Percentiles rank a stretch among this genome's conserved stretches.
Evolutionary conservation across 257 asterid genomes (phyloP).

Genomic region (Henckelia pumila): DNA sequence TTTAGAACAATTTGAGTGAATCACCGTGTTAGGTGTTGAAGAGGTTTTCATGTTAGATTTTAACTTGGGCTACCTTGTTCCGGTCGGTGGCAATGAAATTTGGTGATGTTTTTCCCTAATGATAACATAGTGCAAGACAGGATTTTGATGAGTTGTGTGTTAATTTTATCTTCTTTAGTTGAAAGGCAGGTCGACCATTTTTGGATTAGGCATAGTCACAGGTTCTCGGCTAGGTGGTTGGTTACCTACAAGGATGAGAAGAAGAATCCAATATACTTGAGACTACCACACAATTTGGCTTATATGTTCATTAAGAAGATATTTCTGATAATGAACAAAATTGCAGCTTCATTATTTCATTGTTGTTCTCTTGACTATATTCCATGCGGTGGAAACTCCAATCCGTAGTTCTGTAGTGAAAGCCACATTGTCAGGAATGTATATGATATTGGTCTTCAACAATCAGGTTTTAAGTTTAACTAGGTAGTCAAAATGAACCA

Average conservation of each 20-base stretch:
- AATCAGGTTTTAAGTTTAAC: conserved; percentile 9
- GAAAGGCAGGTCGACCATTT: too few species aligned
- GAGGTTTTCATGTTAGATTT: background rate
- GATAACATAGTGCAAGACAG: background rate
- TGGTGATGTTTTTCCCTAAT: background rate
- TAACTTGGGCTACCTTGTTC: background rate
- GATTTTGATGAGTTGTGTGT: background rate
- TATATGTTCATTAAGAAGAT: too few species aligned
- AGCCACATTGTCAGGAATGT: background rate
- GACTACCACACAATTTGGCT: too few species aligned
- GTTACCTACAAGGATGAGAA: background rate
- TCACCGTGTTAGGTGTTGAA: background rate
- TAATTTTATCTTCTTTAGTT: background rate
- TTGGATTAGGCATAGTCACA: background rate
- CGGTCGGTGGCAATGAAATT: background rate
- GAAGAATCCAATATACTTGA: too few species aligned
- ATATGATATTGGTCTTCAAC: background rate
- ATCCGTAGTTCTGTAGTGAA: background rate
- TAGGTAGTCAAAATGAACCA: conserved; percentile 7
- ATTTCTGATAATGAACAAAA: too few species aligned
- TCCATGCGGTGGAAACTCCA: too few species aligned
- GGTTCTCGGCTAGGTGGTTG: background rate
- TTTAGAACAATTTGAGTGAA: background rate
- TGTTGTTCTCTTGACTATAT: too few species aligned
- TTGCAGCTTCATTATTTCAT: too few species aligned